Evolutionary conservation across 1,284 basidiomycete genomes (phyloP).

Genomic region (Sporisorium iseilematis-ciliati): DNA sequence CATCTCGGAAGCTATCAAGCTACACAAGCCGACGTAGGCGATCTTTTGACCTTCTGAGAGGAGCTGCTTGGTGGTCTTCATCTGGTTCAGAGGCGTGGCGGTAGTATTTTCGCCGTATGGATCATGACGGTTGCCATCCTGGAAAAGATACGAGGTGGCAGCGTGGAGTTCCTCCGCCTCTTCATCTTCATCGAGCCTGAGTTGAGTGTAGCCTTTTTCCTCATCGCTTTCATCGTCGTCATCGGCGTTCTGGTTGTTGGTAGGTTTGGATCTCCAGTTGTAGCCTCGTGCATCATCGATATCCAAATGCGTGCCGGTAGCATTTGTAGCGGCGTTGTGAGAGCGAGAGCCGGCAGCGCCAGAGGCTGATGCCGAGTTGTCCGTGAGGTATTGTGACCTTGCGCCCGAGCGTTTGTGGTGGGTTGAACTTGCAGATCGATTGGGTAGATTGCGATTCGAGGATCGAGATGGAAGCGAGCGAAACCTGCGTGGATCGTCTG

Average conservation of each 20-base stretch:
- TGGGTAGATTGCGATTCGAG: conserved; percentile 14
- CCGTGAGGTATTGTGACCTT: conserved; percentile 27
- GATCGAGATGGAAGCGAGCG: conserved; percentile 36
- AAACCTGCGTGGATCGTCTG: conserved; percentile 46
- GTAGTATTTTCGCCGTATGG: conserved; percentile 48
- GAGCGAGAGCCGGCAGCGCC: conserved; percentile 11
- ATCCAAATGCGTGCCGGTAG: conserved; percentile 63
- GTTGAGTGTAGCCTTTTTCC: conserved; percentile 66
- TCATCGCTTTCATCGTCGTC: conserved; percentile 51
- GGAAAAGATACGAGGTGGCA: conserved; percentile 68
- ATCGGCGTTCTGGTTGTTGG: conserved; percentile 15
- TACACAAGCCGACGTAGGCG: conserved; percentile 68
- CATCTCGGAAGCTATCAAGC: conserved; percentile 61
- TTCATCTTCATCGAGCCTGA: conserved; percentile 67
- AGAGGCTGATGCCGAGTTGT: conserved; percentile 10
- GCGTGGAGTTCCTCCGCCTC: conserved; percentile 66
- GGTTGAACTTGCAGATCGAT: conserved; percentile 17
- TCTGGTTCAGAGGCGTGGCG: conserved; percentile 67
- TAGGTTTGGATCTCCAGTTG: conserved; percentile 66
- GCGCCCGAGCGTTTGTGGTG: conserved; percentile 27
- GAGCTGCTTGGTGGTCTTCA: conserved; percentile 68
- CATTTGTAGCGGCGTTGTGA: conserved; percentile 49
- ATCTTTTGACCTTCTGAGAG: conserved; percentile 68
- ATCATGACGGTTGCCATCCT: conserved; percentile 54
- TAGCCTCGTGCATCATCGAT: conserved; percentile 68